Conservation (phyloP, 2,329 filamentous ascomycete genomes). For the Hypoxylon sp. region DNA sequence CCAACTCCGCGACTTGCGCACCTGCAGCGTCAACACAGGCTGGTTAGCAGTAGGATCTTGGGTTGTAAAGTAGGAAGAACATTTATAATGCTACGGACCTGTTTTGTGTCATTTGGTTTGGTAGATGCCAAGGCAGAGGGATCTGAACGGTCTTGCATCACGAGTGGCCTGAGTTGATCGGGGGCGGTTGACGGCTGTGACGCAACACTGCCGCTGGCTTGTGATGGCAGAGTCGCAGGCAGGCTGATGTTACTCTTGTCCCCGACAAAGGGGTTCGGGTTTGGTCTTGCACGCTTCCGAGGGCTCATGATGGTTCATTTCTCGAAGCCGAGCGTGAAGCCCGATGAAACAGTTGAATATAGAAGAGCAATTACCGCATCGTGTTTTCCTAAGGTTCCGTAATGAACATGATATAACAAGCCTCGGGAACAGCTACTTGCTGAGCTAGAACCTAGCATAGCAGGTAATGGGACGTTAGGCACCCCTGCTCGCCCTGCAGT, state of each 20-base stretch:
- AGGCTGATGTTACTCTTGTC: conserved; percentile 33
- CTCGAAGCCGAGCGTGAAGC: conserved; percentile 4
- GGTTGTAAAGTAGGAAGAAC: neutral
- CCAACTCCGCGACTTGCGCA: conserved; percentile 65
- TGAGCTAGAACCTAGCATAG: neutral
- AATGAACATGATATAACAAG: neutral
- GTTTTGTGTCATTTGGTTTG: conserved; percentile 27
- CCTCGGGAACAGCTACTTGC: conserved; percentile 6
- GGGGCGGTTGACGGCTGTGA: conserved; percentile 35
- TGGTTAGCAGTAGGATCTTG: conserved; percentile 22
- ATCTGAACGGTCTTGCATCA: conserved; percentile 31
- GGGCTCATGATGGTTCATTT: conserved; percentile 48
- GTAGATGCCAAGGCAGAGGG: conserved; percentile 21
- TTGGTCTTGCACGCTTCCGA: conserved; percentile 52
- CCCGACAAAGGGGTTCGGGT: conserved; percentile 46
- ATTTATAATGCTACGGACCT: conserved; percentile 30
- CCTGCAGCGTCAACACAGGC: conserved; percentile 45
- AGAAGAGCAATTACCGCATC: conserved; percentile 2
- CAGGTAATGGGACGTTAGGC: neutral
- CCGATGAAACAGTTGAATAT: conserved; percentile 10
- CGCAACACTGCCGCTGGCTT: conserved; percentile 35
- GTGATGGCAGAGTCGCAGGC: conserved; percentile 32
- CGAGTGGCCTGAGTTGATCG: conserved; percentile 34
- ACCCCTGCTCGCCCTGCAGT: too few species aligned
- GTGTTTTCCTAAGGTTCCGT: neutral